These are phyloP conservation scores for Pseudopyricularia javanii DNA, from an alignment of 2,329 filamentous ascomycete genomes.

Conservation along the genomic window DNA sequence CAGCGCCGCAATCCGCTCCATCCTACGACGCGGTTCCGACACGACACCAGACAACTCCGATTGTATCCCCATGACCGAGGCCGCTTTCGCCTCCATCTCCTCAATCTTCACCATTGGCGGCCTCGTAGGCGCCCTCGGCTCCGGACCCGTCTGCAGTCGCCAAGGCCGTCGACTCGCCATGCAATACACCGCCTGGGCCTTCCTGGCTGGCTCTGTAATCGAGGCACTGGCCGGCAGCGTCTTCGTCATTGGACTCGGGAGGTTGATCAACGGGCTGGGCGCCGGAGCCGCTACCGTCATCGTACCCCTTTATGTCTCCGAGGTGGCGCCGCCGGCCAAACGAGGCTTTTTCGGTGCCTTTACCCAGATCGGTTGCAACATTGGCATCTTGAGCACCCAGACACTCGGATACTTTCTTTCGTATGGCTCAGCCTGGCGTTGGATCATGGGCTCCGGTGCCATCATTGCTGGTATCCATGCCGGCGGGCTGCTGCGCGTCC, in stretches of 20 bases:
- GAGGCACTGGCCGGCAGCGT: conserved; percentile 63
- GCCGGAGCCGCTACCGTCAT: conserved; percentile 86
- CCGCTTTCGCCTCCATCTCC: conserved; percentile 73
- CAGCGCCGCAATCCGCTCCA: conserved; percentile 22
- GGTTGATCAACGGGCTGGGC: conserved; percentile 70
- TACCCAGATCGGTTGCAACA: conserved; percentile 88
- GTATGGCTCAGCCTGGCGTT: conserved; percentile 65
- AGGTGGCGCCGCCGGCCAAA: conserved; percentile 65
- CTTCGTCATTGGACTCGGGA: conserved; percentile 55
- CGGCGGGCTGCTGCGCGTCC: conserved; percentile 59
- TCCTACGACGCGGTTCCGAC: background rate
- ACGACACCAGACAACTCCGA: conserved; percentile 26
- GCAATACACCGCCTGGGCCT: conserved; percentile 65
- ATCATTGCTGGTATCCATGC: conserved; percentile 55
- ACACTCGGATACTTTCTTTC: conserved; percentile 80
- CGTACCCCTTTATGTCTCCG: conserved; percentile 87
- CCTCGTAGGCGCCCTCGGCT: conserved; percentile 66
- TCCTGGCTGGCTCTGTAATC: conserved; percentile 60
- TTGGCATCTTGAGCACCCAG: conserved; percentile 78
- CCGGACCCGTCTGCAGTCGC: conserved; percentile 66
- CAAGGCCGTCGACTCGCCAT: conserved; percentile 68
- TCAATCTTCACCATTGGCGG: conserved; percentile 89
- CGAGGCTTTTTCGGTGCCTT: conserved; percentile 72
- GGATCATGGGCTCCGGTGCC: conserved; percentile 66
- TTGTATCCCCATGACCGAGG: conserved; percentile 80